These are phyloP conservation scores for Chrysanthemum makinoi DNA, from an alignment of 129 eudicot genomes.

Conservation along the genomic window DNA sequence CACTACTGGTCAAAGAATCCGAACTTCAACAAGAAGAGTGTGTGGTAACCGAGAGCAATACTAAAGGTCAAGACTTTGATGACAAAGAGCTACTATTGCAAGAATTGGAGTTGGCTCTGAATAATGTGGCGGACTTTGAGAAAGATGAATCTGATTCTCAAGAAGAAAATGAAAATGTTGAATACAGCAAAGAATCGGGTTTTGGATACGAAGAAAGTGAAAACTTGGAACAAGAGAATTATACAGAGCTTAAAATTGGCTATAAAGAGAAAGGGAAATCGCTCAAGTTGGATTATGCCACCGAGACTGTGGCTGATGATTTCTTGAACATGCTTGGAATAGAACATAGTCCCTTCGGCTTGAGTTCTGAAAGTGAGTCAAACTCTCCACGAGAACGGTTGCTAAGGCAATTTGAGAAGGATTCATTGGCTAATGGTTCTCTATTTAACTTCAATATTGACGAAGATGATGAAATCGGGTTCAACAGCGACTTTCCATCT, in stretches of 20 bases:
- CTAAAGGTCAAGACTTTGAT: conserved; percentile 32
- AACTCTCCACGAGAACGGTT: conserved; percentile 93
- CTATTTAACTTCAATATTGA: conserved; percentile 56
- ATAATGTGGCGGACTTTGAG: conserved; percentile 35
- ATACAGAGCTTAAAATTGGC: conserved; percentile 32
- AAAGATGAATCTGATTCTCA: conserved; percentile 61
- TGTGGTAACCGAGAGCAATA: conserved; percentile 26
- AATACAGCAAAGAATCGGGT: conserved; percentile 33
- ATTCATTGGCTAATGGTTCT: conserved; percentile 55
- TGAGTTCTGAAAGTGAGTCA: conserved; percentile 74
- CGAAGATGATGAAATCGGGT: conserved; percentile 42
- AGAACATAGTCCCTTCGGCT: conserved; percentile 64
- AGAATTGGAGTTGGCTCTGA: conserved; percentile 72
- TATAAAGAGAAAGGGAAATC: conserved; percentile 44
- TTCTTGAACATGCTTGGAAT: conserved; percentile 76
- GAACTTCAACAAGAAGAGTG: conserved; percentile 35
- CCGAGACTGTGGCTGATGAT: conserved; percentile 66
- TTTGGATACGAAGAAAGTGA: conserved; percentile 43
- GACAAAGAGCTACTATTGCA: conserved; percentile 59
- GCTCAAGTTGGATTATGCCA: conserved; percentile 53
- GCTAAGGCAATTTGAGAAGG: conserved; percentile 79
- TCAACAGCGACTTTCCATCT: conserved; percentile 28
- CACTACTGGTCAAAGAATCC: conserved; percentile 16
- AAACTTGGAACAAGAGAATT: conserved; percentile 26
- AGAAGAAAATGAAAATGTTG: conserved; percentile 39